A percentile compares a stretch with the other conserved stretches of the same genome.
phyloP scores from a whole-genome alignment of 805 yeast genomes.

The Ogataea wickerhamii region DNA sequence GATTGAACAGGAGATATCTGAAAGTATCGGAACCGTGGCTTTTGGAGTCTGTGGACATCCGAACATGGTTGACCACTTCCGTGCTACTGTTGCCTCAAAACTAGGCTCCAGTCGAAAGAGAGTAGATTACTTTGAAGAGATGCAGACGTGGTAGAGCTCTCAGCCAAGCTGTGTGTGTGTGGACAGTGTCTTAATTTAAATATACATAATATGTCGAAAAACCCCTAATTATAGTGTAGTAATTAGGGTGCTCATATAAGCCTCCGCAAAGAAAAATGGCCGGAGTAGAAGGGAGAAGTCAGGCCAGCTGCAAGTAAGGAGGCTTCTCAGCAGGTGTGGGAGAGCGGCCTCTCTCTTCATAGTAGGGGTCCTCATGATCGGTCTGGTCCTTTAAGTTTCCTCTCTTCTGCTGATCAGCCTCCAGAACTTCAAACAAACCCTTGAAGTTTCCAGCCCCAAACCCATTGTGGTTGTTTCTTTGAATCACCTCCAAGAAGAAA shows the following conservation, averaged over 20 bases:
- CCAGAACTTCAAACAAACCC: slow-evolving; percentile 76
- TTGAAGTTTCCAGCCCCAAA: slow-evolving; percentile 89
- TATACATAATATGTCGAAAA: neutral
- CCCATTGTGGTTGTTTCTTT: slow-evolving; percentile 75
- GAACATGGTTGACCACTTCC: slow-evolving; percentile 34
- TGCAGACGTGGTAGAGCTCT: slow-evolving; percentile 33
- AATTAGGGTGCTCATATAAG: neutral
- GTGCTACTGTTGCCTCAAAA: slow-evolving; percentile 22
- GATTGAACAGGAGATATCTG: slow-evolving; percentile 35
- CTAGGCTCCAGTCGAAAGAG: slow-evolving; percentile 12
- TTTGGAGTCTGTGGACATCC: slow-evolving; percentile 50
- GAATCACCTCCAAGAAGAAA: slow-evolving; percentile 75
- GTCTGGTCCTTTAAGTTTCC: slow-evolving; percentile 50
- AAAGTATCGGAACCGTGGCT: slow-evolving; percentile 39
- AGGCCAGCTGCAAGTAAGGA: neutral
- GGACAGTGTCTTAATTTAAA: neutral
- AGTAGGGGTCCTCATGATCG: slow-evolving; percentile 11
- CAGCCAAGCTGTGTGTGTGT: neutral
- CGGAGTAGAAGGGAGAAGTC: neutral
- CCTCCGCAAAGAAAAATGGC: neutral
- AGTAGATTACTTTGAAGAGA: slow-evolving; percentile 34
- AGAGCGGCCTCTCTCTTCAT: slow-evolving; percentile 8
- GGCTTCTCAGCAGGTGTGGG: slow-evolving; percentile 8
- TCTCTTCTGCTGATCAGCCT: slow-evolving; percentile 66
- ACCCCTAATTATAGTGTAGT: neutral